Base-by-base conservation (phyloP, 805 yeast genomes). In the Metschnikowia bowlesiae region DNA sequence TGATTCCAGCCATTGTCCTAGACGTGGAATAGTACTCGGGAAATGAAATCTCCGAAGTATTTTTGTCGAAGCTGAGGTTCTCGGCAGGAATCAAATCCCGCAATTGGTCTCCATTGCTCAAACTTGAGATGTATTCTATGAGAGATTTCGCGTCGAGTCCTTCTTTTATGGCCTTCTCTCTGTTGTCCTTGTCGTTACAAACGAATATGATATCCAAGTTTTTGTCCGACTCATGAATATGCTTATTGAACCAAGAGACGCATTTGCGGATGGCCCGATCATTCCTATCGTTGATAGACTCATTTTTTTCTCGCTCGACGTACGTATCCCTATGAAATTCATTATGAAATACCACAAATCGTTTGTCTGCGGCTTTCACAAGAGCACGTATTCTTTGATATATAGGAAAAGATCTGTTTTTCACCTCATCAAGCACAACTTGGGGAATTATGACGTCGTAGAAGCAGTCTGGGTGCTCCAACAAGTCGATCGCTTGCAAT, bases 371-470 rank as follows among this genome's bases (percentile, higher is more conserved):
- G 41, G 80, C 75, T 58, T 87, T 85, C 31, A 88, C 83, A 16
- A 94, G 71, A 2, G 87, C 80, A 61, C 97, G 78, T 44, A 92
- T 68, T 63, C 99, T 78, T 60, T 87, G 83, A 65, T 91, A 94
- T 16, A 92, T 84, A 4, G 99, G 96, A 62, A 84, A 81, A 46
- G 96, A 88, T 62, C 85, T 77, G 64, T 89, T 89, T 56, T 89
- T 81, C 8, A 92, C 96, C 67, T 94, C 98, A 58, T 95, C 97
- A 34, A 94, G 73, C 2, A 89, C 97, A 6, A 96, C 87, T 65
- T 94, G 99, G 1, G 98, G 96, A n/a, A 94, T 73, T 50, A 94
- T 85, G 14, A 91, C 96, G 68, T 94, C 98, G 61, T 78, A 85
- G 62, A 94, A 88, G 48, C 87, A 85, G 31, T 79, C 76, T 18